phyloP scores from a whole-genome alignment of 306 rosid genomes.

The Rosa multiflora region DNA sequence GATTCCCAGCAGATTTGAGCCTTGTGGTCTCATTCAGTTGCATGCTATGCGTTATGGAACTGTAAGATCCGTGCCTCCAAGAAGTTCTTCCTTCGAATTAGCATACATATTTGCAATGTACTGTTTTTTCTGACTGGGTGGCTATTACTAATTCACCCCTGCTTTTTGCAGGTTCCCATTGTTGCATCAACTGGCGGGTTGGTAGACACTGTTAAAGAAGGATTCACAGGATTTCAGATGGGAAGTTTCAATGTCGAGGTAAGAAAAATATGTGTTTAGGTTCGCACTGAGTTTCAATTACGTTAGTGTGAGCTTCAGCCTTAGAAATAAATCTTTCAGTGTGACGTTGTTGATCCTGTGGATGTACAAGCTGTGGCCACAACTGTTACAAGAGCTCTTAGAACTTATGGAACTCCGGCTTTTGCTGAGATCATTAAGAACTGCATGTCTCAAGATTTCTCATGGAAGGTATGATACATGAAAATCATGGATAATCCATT shows the following conservation, averaged over 20 bases:
- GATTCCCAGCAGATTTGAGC: slow-evolving; percentile 83
- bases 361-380: slow-evolving; percentile 59
- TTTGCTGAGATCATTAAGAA: slow-evolving; percentile 57
- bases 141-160: background rate
- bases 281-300: background rate
- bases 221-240: slow-evolving; percentile 87
- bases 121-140: background rate
- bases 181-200: slow-evolving; percentile 88
- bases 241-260: slow-evolving; percentile 82
- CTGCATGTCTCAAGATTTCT: slow-evolving; percentile 81
- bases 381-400: slow-evolving; percentile 52
- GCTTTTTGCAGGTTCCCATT: slow-evolving; percentile 56
- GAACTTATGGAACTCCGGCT: slow-evolving; percentile 48
- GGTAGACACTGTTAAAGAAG: slow-evolving; percentile 84
- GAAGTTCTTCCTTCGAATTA: background rate
- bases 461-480: slow-evolving; percentile 68
- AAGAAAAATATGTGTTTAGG: slow-evolving; percentile 23
- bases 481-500: background rate
- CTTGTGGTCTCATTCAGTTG: slow-evolving; percentile 83
- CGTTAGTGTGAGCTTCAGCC: background rate
- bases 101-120: background rate
- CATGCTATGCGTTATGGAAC: slow-evolving; percentile 91
- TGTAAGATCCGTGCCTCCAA: slow-evolving; percentile 29
- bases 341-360: slow-evolving; percentile 68
- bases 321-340: slow-evolving; percentile 36